These are phyloP conservation scores for Ophiostoma perfectum DNA, from an alignment of 2,329 filamentous ascomycete species.

Conservation along the genomic window DNA sequence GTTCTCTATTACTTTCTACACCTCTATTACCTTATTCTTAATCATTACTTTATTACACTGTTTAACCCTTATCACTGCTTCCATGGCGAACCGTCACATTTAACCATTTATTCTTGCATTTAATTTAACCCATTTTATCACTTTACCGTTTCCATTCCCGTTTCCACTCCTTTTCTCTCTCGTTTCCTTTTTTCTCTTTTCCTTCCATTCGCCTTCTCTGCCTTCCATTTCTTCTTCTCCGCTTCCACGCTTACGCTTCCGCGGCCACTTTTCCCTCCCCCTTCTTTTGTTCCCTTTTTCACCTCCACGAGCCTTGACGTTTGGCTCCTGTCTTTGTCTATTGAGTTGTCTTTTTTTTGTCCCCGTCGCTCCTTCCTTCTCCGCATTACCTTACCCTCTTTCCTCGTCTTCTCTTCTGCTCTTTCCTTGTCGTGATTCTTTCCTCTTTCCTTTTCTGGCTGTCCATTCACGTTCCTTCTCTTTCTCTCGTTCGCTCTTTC, in stretches of 20 bases:
- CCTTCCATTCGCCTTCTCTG: slow-evolving; percentile 16
- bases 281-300: slow-evolving; percentile 9
- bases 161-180: slow-evolving; percentile 9
- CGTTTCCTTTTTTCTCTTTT: slow-evolving; percentile 17
- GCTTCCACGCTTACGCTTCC: slow-evolving; percentile 8
- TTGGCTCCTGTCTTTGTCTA: background rate
- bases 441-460: slow-evolving; percentile 9
- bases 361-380: background rate
- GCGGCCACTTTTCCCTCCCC: background rate
- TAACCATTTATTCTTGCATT: background rate
- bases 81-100: background rate
- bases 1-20: background rate
- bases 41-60: background rate
- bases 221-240: slow-evolving; percentile 18
- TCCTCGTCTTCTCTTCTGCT: background rate
- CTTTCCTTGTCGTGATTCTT: slow-evolving; percentile 2
- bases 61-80: background rate
- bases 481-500: background rate
- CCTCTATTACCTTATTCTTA: background rate
- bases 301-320: slow-evolving; percentile 6
- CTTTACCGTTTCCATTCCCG: background rate
- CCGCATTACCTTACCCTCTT: background rate
- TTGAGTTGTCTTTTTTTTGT: background rate
- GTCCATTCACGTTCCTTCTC: slow-evolving; percentile 12
- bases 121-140: background rate